phyloP scores from a whole-genome alignment of 805 yeast species.

The Wickerhamomyces bisporus region DNA sequence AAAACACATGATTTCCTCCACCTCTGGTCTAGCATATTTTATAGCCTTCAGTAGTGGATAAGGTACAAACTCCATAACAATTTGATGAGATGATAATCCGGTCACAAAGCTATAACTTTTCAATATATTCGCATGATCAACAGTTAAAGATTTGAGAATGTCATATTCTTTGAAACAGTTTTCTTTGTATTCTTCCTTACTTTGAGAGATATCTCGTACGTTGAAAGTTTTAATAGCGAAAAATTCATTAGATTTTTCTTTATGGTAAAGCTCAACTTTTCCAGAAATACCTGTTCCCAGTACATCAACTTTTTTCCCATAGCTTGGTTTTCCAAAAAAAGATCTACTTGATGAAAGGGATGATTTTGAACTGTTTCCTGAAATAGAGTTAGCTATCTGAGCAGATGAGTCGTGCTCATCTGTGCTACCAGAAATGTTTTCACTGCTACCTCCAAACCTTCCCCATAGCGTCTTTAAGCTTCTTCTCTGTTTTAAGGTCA shows the following conservation, averaged over 20 bases:
- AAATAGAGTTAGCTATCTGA: too few relatives aligned
- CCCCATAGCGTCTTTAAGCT: too few relatives aligned
- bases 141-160: constrained; percentile 57
- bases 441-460: too few relatives aligned
- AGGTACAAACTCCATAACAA: constrained; percentile 87
- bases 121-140: constrained; percentile 65
- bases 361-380: background rate
- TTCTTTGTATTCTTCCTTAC: constrained; percentile 57
- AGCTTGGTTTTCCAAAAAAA: background rate
- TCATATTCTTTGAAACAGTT: constrained; percentile 76
- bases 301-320: constrained; percentile 14
- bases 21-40: constrained; percentile 69
- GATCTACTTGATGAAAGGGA: background rate
- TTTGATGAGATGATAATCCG: constrained; percentile 51
- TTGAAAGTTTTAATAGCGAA: constrained; percentile 44
- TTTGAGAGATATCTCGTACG: constrained; percentile 44
- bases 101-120: constrained; percentile 67
- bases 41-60: constrained; percentile 85
- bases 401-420: too few relatives aligned
- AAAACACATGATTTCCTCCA: constrained; percentile 66
- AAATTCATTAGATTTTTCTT: constrained; percentile 9
- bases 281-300: constrained; percentile 32
- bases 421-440: too few relatives aligned
- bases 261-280: constrained; percentile 27
- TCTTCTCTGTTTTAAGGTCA: too few relatives aligned